Evolutionary conservation across 768 basidiomycete genomes (phyloP).

Genomic region (Paxillus involutus): DNA sequence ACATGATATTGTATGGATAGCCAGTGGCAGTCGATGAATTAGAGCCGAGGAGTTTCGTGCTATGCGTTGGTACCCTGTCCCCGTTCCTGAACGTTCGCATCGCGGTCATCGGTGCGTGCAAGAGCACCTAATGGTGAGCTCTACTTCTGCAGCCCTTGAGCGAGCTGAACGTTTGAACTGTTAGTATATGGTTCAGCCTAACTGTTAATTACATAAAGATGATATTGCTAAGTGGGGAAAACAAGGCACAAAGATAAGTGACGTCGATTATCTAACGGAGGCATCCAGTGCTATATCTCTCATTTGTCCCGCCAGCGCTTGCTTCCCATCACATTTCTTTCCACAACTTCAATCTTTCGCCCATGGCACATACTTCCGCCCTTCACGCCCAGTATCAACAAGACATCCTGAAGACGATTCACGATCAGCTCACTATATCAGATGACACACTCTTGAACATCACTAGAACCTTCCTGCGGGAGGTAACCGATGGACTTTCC

Average conservation of each 20-base stretch:
- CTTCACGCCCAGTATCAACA: slow-evolving; percentile 43
- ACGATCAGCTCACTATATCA: slow-evolving; percentile 69
- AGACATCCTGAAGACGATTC: slow-evolving; percentile 60
- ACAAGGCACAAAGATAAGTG: not conserved
- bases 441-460: slow-evolving; percentile 64
- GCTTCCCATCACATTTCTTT: slow-evolving; percentile 3
- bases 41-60: too few relatives aligned
- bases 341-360: not conserved
- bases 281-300: not conserved
- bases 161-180: too few relatives aligned
- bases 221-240: not conserved
- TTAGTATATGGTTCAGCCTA: too few relatives aligned
- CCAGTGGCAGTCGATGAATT: too few relatives aligned
- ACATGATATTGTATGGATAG: too few relatives aligned
- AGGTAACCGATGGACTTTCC: slow-evolving; percentile 72
- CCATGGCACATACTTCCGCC: slow-evolving; percentile 41
- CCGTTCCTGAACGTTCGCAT: too few relatives aligned
- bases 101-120: too few relatives aligned
- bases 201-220: not conserved
- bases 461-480: slow-evolving; percentile 76
- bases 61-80: too few relatives aligned
- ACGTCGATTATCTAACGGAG: slow-evolving; percentile 1
- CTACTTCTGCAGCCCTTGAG: too few relatives aligned
- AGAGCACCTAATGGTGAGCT: too few relatives aligned
- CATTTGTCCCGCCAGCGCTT: not conserved